Conservation (phyloP, 179 eudicot genomes). For the Corrigiola litoralis region DNA sequence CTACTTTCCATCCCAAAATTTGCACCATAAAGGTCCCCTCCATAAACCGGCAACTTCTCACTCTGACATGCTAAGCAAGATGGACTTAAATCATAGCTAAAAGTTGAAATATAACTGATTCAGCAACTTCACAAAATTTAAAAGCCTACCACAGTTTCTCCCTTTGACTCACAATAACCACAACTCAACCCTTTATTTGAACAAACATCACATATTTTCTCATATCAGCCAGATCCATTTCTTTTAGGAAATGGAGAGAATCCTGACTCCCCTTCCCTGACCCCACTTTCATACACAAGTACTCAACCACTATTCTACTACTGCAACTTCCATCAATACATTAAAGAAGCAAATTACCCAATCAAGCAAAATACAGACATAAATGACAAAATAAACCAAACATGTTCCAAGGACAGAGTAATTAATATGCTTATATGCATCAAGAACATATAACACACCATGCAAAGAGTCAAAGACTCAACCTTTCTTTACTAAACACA, state of each 20-base stretch:
- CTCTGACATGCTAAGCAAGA: not conserved
- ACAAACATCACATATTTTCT: not conserved
- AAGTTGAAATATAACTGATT: not conserved
- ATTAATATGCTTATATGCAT: no score
- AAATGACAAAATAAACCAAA: not conserved
- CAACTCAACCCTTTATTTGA: not conserved
- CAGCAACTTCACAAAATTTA: not conserved
- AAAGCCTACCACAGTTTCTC: not conserved
- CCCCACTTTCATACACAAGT: constrained; percentile 15
- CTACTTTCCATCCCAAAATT: not conserved
- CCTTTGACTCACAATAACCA: constrained; percentile 7
- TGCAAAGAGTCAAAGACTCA: no score
- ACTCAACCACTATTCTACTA: not conserved
- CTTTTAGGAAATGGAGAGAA: no score
- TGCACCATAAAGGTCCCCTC: not conserved
- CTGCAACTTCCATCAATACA: constrained; percentile 3
- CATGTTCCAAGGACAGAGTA: not conserved
- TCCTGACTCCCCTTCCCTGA: not conserved
- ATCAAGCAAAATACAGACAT: not conserved
- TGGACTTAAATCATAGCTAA: not conserved
- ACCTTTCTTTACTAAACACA: not conserved
- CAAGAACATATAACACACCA: no score
- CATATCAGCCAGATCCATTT: constrained; percentile 12
- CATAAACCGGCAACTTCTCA: not conserved
- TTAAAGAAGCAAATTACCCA: not conserved